Percentiles rank a stretch among this genome's conserved stretches.
These are phyloP conservation scores for Hippophae rhamnoides DNA, from an alignment of 306 rosid genomes.

Conservation along the genomic window DNA sequence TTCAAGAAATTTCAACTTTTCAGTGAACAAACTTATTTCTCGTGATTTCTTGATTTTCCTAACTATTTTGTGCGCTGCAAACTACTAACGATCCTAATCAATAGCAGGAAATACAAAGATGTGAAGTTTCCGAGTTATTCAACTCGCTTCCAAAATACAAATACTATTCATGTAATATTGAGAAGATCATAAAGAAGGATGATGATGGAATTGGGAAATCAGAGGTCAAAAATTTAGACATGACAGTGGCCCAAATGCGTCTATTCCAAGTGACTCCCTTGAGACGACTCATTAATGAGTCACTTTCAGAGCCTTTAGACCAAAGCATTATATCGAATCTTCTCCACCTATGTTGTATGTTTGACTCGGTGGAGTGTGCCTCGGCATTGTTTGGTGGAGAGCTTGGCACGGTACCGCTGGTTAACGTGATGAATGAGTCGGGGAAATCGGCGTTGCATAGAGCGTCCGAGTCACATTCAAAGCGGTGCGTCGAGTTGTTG, in stretches of 20 bases:
- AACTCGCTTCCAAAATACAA: slow-evolving; percentile 7
- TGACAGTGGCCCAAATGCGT: slow-evolving; percentile 10
- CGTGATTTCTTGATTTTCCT: not conserved
- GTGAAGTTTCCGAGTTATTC: slow-evolving; percentile 12
- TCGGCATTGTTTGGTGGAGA: slow-evolving; percentile 26
- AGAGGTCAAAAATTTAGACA: not conserved
- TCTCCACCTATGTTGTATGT: slow-evolving; percentile 35
- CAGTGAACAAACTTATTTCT: not conserved
- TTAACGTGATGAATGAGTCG: slow-evolving; percentile 20
- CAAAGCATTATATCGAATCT: slow-evolving; percentile 20
- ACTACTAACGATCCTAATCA: too few relatives aligned
- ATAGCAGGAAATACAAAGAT: slow-evolving; percentile 13
- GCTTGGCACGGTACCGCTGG: slow-evolving; percentile 21
- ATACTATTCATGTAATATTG: not conserved
- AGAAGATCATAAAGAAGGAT: not conserved
- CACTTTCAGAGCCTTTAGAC: slow-evolving; percentile 12
- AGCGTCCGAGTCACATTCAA: slow-evolving; percentile 31
- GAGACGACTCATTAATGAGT: slow-evolving; percentile 5
- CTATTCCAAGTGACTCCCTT: slow-evolving; percentile 10
- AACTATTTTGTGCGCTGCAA: not conserved
- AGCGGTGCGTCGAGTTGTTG: slow-evolving; percentile 28
- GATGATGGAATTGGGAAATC: not conserved
- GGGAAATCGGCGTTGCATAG: slow-evolving; percentile 33
- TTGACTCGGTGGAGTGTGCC: slow-evolving; percentile 30
- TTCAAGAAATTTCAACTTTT: too few relatives aligned